Base-by-base conservation (phyloP, 208 protist species). In the Phytomonas sp. region DNA sequence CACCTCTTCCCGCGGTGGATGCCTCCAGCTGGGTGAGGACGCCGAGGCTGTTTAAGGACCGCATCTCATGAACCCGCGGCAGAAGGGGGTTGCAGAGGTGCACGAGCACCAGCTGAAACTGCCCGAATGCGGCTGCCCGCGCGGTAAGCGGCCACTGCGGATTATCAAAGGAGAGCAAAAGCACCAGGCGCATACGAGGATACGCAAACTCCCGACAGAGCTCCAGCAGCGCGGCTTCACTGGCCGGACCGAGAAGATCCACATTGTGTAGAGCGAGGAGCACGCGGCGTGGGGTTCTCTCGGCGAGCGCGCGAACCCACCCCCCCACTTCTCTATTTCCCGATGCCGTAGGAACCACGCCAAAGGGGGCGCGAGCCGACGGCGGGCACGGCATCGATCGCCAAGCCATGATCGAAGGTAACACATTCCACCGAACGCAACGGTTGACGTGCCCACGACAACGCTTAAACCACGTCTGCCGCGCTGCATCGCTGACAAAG, bases 191-290 rank as follows among this genome's bases (percentile, higher is more conserved):
- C 17, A 71, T 69, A 8, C 65, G 59, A 17, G 80, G 79, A 51
- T 86, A 75, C n/a, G 74, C 70, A 65, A 81, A 75, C 13, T 70
- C 76, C 1, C 73, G 71, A 34, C 76, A 82, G 23, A 94, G 79
- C 30, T 66, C 60, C 66, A 83, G 67, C n/a, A 94, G 62, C 62
- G 77, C 67, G 29, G 73, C 32, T 7, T 74, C 37, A 26, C 75
- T 67, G 20, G 77, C 74, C 1, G 75, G 63, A 32, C 89, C 77
- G 7, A 94, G 72, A 56, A 81, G 66, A 70, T 94, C 88, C 0
- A 89, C 71, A 34, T 87, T 79, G 71, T 91, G 88, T 34, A 94
- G 63, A 26, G 88, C 76, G 53, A 94, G 77, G 23, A 94, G 31
- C 60, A 77, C 64, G 0, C 71, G 74, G 56, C 61, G 78, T 36